Conservation (phyloP, 768 basidiomycete genomes). For the Amanita exitialis region DNA sequence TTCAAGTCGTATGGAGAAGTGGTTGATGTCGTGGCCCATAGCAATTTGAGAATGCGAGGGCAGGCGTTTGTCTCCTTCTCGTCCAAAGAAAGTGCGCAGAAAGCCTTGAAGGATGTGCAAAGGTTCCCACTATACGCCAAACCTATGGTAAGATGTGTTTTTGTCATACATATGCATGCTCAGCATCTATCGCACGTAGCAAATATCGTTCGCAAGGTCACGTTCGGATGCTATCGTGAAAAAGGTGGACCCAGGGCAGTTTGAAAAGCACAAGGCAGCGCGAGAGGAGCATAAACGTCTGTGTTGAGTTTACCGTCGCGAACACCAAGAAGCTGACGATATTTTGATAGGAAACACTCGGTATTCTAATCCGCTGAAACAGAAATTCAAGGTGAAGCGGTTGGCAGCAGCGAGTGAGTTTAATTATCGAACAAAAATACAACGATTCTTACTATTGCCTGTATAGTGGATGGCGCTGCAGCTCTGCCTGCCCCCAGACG, state of each 20-base stretch:
- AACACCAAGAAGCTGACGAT: conserved; percentile 1
- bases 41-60: conserved; percentile 93
- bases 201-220: conserved; percentile 89
- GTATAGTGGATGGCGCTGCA: conserved; percentile 57
- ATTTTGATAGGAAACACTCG: conserved; percentile 55
- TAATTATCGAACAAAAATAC: background rate
- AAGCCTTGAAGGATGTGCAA: conserved; percentile 86
- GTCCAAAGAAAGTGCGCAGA: conserved; percentile 70
- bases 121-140: conserved; percentile 95
- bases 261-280: conserved; percentile 66
- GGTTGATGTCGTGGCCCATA: conserved; percentile 90
- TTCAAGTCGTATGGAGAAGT: conserved; percentile 94
- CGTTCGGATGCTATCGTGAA: conserved; percentile 88
- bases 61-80: conserved; percentile 96
- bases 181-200: conserved; percentile 32
- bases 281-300: conserved; percentile 82
- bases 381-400: conserved; percentile 75
- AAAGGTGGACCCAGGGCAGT: conserved; percentile 46
- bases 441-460: conserved; percentile 8
- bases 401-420: conserved; percentile 68
- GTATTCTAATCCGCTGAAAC: conserved; percentile 83
- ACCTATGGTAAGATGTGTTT: conserved; percentile 64
- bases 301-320: conserved; percentile 13
- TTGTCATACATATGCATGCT: background rate
- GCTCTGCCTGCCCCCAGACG: conserved; percentile 61